A percentile compares a stretch with the other conserved stretches of the same genome.
These are phyloP conservation scores for Alternaria tenuissima DNA, from an alignment of 2,329 filamentous ascomycete genomes.

Conservation along the genomic window DNA sequence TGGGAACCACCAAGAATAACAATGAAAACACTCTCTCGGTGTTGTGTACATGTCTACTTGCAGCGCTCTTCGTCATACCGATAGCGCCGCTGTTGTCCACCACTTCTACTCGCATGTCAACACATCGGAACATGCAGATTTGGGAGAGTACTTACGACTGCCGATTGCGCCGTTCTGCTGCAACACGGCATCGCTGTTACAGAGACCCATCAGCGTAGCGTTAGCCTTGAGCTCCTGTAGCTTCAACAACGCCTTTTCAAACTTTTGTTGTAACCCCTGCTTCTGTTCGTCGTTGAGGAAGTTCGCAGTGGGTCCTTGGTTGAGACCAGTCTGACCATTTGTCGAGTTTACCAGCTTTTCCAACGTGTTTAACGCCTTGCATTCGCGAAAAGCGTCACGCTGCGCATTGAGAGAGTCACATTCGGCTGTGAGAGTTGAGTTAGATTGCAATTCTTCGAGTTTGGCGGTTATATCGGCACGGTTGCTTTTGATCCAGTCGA, in stretches of 20 bases:
- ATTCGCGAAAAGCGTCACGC: slow-evolving; percentile 26
- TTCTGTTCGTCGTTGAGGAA: slow-evolving; percentile 34
- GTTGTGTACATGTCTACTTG: not conserved
- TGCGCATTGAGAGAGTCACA: slow-evolving; percentile 37
- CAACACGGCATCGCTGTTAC: slow-evolving; percentile 5
- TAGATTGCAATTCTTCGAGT: slow-evolving; percentile 32
- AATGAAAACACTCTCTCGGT: not conserved
- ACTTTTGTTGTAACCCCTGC: slow-evolving; percentile 32
- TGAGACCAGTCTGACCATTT: slow-evolving; percentile 31
- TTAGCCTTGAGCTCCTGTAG: slow-evolving; percentile 35
- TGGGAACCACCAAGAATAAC: not conserved
- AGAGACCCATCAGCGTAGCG: slow-evolving; percentile 36
- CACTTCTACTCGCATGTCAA: slow-evolving; percentile 11
- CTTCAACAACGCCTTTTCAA: slow-evolving; percentile 36
- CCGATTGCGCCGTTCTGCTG: slow-evolving; percentile 20
- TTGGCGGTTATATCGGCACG: slow-evolving; percentile 30
- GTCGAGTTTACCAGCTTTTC: slow-evolving; percentile 29
- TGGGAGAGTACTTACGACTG: not conserved
- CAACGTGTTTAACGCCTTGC: slow-evolving; percentile 32
- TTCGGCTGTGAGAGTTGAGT: slow-evolving; percentile 34
- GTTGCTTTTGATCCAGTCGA: slow-evolving; percentile 25
- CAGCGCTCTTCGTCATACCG: slow-evolving; percentile 7
- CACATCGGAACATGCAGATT: not conserved
- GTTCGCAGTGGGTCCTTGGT: slow-evolving; percentile 22
- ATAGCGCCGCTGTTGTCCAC: slow-evolving; percentile 24